These are phyloP conservation scores for Carallia brachiata DNA, from an alignment of 345 rosid genomes.

Conservation along the genomic window DNA sequence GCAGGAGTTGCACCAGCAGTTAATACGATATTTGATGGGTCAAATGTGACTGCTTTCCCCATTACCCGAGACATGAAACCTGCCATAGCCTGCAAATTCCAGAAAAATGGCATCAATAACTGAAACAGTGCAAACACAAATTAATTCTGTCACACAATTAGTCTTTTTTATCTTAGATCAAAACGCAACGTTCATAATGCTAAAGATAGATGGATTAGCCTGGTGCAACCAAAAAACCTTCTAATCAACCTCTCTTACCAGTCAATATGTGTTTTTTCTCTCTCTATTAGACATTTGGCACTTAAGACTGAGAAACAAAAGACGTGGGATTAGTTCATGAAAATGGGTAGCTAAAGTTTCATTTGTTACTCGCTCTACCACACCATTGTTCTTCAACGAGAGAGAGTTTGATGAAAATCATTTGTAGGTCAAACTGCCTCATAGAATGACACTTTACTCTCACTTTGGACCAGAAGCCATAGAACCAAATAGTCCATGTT, in stretches of 20 bases:
- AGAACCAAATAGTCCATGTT: neutral
- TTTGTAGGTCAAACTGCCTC: neutral
- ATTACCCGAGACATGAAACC: slow-evolving; percentile 66
- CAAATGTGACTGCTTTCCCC: slow-evolving; percentile 53
- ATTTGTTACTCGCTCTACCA: too few relatives aligned
- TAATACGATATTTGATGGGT: slow-evolving; percentile 64
- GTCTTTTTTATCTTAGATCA: neutral
- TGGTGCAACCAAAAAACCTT: too few relatives aligned
- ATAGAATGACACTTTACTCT: neutral
- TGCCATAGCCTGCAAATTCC: slow-evolving; percentile 68
- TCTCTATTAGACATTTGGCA: too few relatives aligned
- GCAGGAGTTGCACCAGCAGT: slow-evolving; percentile 92
- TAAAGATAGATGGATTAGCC: too few relatives aligned
- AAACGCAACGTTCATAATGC: neutral
- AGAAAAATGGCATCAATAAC: neutral
- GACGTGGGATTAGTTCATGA: too few relatives aligned
- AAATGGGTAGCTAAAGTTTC: too few relatives aligned
- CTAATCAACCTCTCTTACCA: too few relatives aligned
- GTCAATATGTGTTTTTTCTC: too few relatives aligned
- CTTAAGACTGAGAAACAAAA: too few relatives aligned
- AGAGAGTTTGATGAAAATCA: too few relatives aligned
- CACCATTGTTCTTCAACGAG: too few relatives aligned
- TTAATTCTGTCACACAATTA: neutral
- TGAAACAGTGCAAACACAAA: slow-evolving; percentile 2
- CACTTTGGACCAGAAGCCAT: neutral